Evolutionary conservation across 2,329 filamentous ascomycete genomes (phyloP), one percentile per base, ranked within the genome.

Genomic region (Dryadomyces quercus-mongolicae): DNA sequence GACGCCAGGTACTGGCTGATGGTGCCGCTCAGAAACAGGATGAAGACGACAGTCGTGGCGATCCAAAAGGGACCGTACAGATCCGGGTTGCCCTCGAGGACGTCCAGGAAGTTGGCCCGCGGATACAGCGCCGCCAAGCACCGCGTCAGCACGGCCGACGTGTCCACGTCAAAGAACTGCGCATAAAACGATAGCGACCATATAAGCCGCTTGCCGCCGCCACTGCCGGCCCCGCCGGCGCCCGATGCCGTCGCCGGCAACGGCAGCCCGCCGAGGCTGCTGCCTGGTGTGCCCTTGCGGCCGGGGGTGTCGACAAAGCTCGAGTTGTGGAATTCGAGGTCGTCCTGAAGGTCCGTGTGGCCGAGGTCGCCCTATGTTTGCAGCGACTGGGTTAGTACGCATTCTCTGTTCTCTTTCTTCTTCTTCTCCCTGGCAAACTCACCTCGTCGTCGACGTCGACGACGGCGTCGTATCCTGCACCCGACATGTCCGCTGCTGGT

Each of bases 291-390:
- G 61, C 78, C 77, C 53, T 76, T 72, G 60, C 77, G 73, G 40
- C 71, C 73, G 57, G 20, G 64, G 66, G 75, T 66, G 55, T 82
- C 82, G 64, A 84, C 81, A 70, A 94, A 94, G 74, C 87, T 81
- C 60, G 91, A 96, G 66, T 84, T 87, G 77, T 98, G 93, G 75
- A 98, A 98, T 79, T 97, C 93, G 68, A 98, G 90, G 72, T 97
- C 93, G 70, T 96, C 92, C 76, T 96, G 90, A 22, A 98, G 85
- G 70, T 98, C 93, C 55, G 93, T 98, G 72, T 96, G 91, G 64
- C 93, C 93, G 67, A 98, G 84, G 72, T 98, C 93, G 65, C 92
- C 92, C 91, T 97, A n/a, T n/a, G n/a, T n/a, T n/a, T n/a, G n/a
- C n/a, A n/a, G n/a, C n/a, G n/a, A n/a, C n/a, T n/a, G n/a, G n/a